Conservation (phyloP, 2,329 filamentous ascomycete genomes). For the Hypoxylon sp. region DNA sequence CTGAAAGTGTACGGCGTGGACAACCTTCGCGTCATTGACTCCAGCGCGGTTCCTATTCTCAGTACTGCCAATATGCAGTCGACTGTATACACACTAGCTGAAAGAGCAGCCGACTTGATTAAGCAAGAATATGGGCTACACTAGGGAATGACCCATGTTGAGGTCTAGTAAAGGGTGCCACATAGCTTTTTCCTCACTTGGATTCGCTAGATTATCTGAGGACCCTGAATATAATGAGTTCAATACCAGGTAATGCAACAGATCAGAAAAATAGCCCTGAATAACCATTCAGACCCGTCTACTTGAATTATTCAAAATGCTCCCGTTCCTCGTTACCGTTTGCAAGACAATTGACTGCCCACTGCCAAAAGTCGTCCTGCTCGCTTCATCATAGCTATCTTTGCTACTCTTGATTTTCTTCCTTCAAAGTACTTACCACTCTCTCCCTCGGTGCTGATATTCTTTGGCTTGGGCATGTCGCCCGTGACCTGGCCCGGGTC, state of each 20-base stretch:
- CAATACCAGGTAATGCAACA: no score
- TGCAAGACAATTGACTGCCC: constrained; percentile 56
- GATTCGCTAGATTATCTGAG: no score
- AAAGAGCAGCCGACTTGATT: constrained; percentile 43
- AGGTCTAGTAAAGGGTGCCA: no score
- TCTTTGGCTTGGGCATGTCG: constrained; percentile 59
- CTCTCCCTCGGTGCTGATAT: constrained; percentile 57
- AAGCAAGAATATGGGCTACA: constrained; percentile 25
- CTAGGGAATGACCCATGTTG: neutral
- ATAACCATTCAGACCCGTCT: no score
- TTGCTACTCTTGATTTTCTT: constrained; percentile 56
- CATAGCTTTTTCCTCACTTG: no score
- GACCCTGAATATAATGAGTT: no score
- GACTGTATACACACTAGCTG: constrained; percentile 49
- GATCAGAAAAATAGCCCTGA: no score
- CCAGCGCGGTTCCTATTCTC: constrained; percentile 54
- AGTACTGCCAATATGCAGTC: constrained; percentile 52
- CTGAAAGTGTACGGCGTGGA: constrained; percentile 54
- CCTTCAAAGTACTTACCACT: constrained; percentile 62
- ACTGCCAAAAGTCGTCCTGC: constrained; percentile 64
- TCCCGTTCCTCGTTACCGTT: constrained; percentile 28
- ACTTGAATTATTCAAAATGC: constrained; percentile 35
- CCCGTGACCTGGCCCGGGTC: constrained; percentile 59
- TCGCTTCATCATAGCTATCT: constrained; percentile 60
- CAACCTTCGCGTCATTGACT: constrained; percentile 54